phyloP scores from a whole-genome alignment of 176 grass and related monocot genomes.

The Bothriochloa decipiens region DNA sequence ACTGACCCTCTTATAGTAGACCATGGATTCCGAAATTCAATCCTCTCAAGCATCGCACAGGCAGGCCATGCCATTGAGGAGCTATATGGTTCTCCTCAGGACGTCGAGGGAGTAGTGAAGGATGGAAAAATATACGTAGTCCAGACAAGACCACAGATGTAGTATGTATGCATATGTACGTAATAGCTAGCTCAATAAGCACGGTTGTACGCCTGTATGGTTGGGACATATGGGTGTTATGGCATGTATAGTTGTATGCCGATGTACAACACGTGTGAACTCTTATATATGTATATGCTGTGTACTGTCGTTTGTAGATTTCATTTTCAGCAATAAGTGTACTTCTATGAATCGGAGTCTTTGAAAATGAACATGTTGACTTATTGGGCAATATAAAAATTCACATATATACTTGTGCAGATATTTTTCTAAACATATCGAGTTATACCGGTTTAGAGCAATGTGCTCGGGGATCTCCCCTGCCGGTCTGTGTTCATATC shows the following conservation, averaged over 20 bases:
- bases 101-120: constrained; percentile 91
- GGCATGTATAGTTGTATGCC: constrained; percentile 37
- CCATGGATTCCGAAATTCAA: constrained; percentile 51
- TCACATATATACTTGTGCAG: constrained; percentile 2
- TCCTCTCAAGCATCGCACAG: constrained; percentile 72
- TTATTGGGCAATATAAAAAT: constrained; percentile 25
- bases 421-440: constrained; percentile 8
- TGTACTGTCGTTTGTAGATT: constrained; percentile 17
- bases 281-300: not conserved
- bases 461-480: not conserved
- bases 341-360: not conserved
- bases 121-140: constrained; percentile 87
- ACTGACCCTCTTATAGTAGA: constrained; percentile 73
- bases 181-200: constrained; percentile 14
- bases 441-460: not conserved
- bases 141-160: constrained; percentile 98
- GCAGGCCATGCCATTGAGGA: constrained; percentile 77
- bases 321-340: not conserved
- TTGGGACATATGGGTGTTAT: constrained; percentile 23
- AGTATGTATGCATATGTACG: constrained; percentile 31
- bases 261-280: constrained; percentile 9
- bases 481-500: too few relatives aligned
- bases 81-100: constrained; percentile 79
- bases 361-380: constrained; percentile 6
- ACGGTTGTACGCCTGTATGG: constrained; percentile 20